phyloP scores from a whole-genome alignment of 2,329 filamentous ascomycete species.

The Tothia fuscella region DNA sequence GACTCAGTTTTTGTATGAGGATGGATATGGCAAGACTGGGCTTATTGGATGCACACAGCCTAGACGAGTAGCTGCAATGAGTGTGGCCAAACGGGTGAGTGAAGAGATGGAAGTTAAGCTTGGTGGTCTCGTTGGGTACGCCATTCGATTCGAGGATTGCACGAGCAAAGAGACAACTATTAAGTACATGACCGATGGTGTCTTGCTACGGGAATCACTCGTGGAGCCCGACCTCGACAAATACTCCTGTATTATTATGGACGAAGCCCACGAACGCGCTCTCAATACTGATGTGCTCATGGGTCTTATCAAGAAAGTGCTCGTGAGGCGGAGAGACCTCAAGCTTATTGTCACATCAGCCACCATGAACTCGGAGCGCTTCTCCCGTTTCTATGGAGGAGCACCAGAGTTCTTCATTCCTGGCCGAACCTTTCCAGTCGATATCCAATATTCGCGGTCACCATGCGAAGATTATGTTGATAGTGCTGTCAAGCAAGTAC shows the following conservation, averaged over 20 bases:
- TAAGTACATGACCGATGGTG: conserved; percentile 99
- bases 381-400: conserved; percentile 90
- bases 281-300: conserved; percentile 95
- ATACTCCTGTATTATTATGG: conserved; percentile 99
- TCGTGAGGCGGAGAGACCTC: conserved; percentile 76
- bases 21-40: conserved; percentile 77
- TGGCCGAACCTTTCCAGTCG: conserved; percentile 90
- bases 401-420: conserved; percentile 96
- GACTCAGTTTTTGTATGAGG: conserved; percentile 91
- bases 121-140: conserved; percentile 82
- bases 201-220: conserved; percentile 82
- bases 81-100: conserved; percentile 92
- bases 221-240: conserved; percentile 87
- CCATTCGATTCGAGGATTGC: conserved; percentile 96
- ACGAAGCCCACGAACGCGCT: conserved; percentile 94
- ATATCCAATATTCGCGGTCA: conserved; percentile 88
- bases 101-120: conserved; percentile 96
- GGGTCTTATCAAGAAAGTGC: conserved; percentile 94
- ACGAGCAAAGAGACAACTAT: conserved; percentile 91
- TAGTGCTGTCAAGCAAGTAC: conserved; percentile 86
- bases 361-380: conserved; percentile 95
- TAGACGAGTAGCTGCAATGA: conserved; percentile 94
- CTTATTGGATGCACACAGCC: conserved; percentile 97
- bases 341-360: conserved; percentile 97
- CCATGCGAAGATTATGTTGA: conserved; percentile 98